Percentiles rank a stretch among this genome's conserved stretches.
Conservation (phyloP, 768 basidiomycete species). For the Rhodosporidiobolus sp. region DNA sequence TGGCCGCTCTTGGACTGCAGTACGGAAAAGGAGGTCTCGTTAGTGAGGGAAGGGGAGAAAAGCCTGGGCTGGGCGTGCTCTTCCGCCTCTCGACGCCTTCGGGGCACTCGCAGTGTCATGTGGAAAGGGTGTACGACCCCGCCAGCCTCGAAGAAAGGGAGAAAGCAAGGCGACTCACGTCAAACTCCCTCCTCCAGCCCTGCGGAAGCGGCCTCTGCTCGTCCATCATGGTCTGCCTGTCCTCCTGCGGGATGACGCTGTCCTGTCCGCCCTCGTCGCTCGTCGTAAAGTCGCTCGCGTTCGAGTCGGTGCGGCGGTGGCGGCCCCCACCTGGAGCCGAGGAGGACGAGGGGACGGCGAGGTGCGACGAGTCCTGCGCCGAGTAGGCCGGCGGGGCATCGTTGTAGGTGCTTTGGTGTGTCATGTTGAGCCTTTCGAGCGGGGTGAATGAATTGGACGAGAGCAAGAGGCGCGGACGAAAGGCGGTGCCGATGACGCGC, state of each 20-base stretch:
- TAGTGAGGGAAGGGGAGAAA: not conserved
- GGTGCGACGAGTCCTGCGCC: not conserved
- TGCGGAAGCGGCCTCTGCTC: conserved; percentile 37
- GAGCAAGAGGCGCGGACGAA: too few relatives aligned
- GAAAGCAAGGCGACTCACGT: conserved; percentile 20
- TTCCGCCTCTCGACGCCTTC: too few relatives aligned
- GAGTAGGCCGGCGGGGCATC: conserved; percentile 28
- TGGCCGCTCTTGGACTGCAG: conserved; percentile 19
- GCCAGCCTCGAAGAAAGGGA: too few relatives aligned
- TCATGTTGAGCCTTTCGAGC: too few relatives aligned
- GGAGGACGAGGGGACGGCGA: not conserved
- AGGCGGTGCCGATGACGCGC: too few relatives aligned
- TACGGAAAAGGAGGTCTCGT: not conserved
- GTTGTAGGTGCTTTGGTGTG: not conserved
- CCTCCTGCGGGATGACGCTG: conserved; percentile 8
- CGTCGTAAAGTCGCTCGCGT: not conserved
- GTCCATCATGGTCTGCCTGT: conserved; percentile 23
- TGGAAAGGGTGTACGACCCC: too few relatives aligned
- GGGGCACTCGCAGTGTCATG: too few relatives aligned
- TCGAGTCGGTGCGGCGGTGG: conserved; percentile 9
- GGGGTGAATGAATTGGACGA: too few relatives aligned
- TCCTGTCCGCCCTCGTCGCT: conserved; percentile 7
- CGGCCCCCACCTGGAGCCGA: not conserved
- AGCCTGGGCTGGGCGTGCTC: too few relatives aligned
- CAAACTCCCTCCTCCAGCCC: conserved; percentile 44